Evolutionary conservation across 2,329 filamentous ascomycete species (phyloP).

Genomic region (Aspergillus awamori): DNA sequence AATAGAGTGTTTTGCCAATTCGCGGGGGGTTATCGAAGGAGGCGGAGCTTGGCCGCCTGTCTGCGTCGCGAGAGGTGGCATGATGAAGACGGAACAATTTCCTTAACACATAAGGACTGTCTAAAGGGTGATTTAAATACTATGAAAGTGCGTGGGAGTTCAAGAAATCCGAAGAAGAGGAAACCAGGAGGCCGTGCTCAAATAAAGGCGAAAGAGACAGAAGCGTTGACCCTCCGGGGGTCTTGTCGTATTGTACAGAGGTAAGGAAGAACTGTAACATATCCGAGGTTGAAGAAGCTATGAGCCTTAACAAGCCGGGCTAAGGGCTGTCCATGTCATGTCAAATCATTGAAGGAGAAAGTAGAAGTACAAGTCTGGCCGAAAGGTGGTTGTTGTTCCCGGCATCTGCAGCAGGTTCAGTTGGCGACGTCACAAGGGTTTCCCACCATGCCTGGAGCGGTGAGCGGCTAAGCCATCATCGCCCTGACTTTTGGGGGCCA

Average conservation of each 20-base stretch:
- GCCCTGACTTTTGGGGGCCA: not conserved
- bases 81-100: constrained; percentile 15
- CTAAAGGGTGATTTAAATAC: constrained; percentile 13
- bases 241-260: constrained; percentile 28
- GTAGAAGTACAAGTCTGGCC: constrained; percentile 3
- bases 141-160: not conserved
- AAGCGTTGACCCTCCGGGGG: constrained; percentile 31
- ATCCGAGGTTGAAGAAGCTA: constrained; percentile 21
- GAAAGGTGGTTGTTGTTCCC: not conserved
- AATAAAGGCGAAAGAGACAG: constrained; percentile 22
- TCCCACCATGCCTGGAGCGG: constrained; percentile 12
- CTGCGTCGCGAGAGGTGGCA: constrained; percentile 27
- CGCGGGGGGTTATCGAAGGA: constrained; percentile 27
- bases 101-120: constrained; percentile 15
- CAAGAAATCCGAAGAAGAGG: not conserved
- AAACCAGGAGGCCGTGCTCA: constrained; percentile 23
- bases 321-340: constrained; percentile 15
- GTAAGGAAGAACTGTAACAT: constrained; percentile 31
- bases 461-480: constrained; percentile 11
- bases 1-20: constrained; percentile 30
- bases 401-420: constrained; percentile 13
- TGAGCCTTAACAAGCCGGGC: constrained; percentile 9
- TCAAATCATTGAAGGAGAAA: constrained; percentile 4
- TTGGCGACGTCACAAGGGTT: constrained; percentile 24
- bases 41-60: constrained; percentile 26